phyloP scores from a whole-genome alignment of 208 protist genomes.

The Crithidia fasciculata region DNA sequence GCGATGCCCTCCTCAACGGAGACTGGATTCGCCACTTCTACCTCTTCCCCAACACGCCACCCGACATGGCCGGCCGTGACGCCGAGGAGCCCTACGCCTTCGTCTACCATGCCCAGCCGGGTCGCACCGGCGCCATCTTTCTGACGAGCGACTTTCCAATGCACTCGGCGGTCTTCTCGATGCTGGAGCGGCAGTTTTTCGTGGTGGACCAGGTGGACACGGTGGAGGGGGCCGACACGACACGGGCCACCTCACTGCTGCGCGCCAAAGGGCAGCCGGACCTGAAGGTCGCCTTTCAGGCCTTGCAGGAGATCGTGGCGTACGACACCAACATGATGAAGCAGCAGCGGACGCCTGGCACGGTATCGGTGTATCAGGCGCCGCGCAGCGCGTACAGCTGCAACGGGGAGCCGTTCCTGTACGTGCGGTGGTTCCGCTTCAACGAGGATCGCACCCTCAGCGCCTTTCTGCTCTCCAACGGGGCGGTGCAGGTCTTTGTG shows the following conservation, averaged over 20 bases:
- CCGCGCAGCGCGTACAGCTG: constrained; percentile 68
- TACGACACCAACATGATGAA: constrained; percentile 86
- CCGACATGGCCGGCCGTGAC: background rate
- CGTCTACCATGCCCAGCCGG: constrained; percentile 86
- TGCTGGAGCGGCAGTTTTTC: constrained; percentile 82
- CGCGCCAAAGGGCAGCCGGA: constrained; percentile 56
- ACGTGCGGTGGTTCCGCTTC: constrained; percentile 91
- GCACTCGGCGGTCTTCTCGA: constrained; percentile 86
- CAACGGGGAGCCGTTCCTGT: constrained; percentile 76
- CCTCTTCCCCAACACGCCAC: constrained; percentile 50
- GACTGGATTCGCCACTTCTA: constrained; percentile 91
- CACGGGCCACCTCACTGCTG: constrained; percentile 51
- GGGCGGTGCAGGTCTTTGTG: constrained; percentile 84
- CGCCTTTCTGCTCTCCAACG: constrained; percentile 87
- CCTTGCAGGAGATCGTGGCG: constrained; percentile 73
- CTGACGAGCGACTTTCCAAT: constrained; percentile 70
- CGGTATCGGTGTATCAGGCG: constrained; percentile 78
- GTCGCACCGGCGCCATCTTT: constrained; percentile 85
- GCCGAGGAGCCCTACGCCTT: constrained; percentile 65
- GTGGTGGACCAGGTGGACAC: constrained; percentile 75
- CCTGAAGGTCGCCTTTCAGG: constrained; percentile 50
- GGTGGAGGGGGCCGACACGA: constrained; percentile 52
- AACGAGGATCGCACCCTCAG: constrained; percentile 65
- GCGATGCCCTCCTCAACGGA: constrained; percentile 66
- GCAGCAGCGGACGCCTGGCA: constrained; percentile 83